Evolutionary conservation across 176 grass and related monocot genomes (phyloP).

Genomic region (Dactylis glomerata): DNA sequence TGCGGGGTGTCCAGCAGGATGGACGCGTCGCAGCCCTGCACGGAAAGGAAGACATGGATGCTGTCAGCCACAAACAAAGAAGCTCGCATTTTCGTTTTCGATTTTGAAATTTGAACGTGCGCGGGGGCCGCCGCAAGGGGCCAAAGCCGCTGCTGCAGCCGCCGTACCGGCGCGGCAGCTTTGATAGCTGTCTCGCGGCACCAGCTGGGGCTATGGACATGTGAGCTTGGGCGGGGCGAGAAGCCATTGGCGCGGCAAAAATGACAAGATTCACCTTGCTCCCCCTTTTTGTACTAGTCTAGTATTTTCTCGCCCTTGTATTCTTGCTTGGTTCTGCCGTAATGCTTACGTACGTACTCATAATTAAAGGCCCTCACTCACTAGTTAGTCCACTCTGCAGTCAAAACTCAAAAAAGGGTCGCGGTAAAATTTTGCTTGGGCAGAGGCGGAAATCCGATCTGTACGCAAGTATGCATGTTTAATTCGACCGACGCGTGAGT

Average conservation of each 20-base stretch:
- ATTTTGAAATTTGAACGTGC: constrained; percentile 10
- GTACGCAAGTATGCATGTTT: neutral
- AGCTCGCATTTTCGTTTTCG: neutral
- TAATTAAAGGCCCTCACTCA: neutral
- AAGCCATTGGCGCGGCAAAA: neutral
- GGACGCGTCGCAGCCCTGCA: constrained; percentile 64
- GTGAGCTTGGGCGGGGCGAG: constrained; percentile 15
- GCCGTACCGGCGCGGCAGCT: constrained; percentile 33
- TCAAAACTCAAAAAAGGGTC: neutral
- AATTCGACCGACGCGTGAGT: neutral
- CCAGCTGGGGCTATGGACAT: constrained; percentile 18
- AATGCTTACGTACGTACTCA: constrained; percentile 33
- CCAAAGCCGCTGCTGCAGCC: neutral
- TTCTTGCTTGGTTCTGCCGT: constrained; percentile 14
- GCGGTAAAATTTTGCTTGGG: constrained; percentile 9
- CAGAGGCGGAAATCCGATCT: neutral
- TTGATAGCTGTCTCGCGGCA: constrained; percentile 32
- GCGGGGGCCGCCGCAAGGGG: neutral
- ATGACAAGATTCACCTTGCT: constrained; percentile 42
- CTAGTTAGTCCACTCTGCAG: neutral
- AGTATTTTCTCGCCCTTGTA: neutral
- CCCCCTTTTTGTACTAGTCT: neutral
- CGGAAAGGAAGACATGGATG: rapidly evolving
- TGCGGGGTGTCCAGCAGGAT: constrained; percentile 46
- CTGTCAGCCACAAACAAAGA: neutral